phyloP scores from a whole-genome alignment of 164 flowering plant species.

The Nelumbo lutea region DNA sequence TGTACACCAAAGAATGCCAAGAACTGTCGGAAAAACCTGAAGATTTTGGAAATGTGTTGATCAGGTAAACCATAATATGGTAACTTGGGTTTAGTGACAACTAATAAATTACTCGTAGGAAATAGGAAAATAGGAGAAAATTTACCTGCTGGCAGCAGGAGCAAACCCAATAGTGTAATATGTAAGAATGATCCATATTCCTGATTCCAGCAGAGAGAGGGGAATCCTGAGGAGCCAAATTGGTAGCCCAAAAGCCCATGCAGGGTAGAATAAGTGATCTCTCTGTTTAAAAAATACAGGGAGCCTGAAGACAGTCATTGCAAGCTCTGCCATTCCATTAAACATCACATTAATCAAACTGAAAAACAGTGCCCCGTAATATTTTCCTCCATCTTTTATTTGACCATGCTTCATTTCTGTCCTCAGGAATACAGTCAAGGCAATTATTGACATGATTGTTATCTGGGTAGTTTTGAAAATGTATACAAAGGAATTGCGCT shows the following conservation, averaged over 20 bases:
- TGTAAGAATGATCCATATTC: constrained; percentile 45
- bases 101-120: background rate
- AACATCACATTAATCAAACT: constrained; percentile 51
- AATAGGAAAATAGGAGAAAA: background rate
- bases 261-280: background rate
- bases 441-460: constrained; percentile 30
- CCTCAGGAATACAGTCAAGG: constrained; percentile 34
- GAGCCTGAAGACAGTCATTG: constrained; percentile 37
- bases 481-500: constrained; percentile 43
- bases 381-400: constrained; percentile 33
- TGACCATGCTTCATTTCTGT: constrained; percentile 31
- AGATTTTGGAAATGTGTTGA: constrained; percentile 5
- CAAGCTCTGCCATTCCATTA: constrained; percentile 56
- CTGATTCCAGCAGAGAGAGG: constrained; percentile 43
- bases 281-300: constrained; percentile 60
- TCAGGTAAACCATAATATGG: background rate
- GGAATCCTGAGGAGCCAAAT: constrained; percentile 49
- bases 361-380: constrained; percentile 48
- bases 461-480: constrained; percentile 40
- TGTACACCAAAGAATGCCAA: constrained; percentile 41
- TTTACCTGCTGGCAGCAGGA: constrained; percentile 45
- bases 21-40: constrained; percentile 47
- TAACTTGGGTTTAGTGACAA: too few relatives aligned
- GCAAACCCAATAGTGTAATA: constrained; percentile 63
- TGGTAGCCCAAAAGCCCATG: constrained; percentile 55